These are phyloP conservation scores for Fomitopsis pulvina DNA, from an alignment of 768 basidiomycete genomes.

Conservation along the genomic window DNA sequence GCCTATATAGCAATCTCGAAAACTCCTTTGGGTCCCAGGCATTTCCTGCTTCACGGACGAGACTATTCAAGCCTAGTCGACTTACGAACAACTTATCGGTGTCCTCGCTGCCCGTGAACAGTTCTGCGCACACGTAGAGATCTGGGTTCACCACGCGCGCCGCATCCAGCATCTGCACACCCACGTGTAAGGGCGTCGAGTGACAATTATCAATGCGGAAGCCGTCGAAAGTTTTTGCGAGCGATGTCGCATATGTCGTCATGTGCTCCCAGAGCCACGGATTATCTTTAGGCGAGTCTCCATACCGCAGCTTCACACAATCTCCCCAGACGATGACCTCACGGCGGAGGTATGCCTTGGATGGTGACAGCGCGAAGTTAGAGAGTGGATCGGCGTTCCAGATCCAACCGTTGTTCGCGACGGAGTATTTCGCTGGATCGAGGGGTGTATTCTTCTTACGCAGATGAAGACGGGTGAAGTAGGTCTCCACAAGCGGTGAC, in stretches of 20 bases:
- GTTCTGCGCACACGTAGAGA: constrained; percentile 94
- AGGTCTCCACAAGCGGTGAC: constrained; percentile 79
- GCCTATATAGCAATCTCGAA: constrained; percentile 80
- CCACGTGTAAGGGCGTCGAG: constrained; percentile 95
- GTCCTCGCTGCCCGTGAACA: constrained; percentile 94
- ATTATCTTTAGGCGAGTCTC: constrained; percentile 68
- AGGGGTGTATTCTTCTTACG: constrained; percentile 33
- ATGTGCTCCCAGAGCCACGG: constrained; percentile 96
- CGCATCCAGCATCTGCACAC: constrained; percentile 88
- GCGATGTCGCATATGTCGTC: constrained; percentile 70
- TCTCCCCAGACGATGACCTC: constrained; percentile 98
- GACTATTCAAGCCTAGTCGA: constrained; percentile 85
- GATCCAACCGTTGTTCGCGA: constrained; percentile 99
- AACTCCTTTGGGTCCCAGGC: constrained; percentile 85
- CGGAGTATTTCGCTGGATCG: constrained; percentile 52
- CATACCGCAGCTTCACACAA: constrained; percentile 97
- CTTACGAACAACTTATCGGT: constrained; percentile 91
- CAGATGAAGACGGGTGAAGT: constrained; percentile 80
- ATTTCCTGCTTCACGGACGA: constrained; percentile 94
- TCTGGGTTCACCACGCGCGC: constrained; percentile 85
- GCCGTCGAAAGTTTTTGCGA: constrained; percentile 85
- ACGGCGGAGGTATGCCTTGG: constrained; percentile 91
- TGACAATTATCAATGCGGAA: constrained; percentile 99
- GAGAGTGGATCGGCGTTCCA: constrained; percentile 93
- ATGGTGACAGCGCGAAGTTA: constrained; percentile 89